Conservation (phyloP, 2,329 filamentous ascomycete genomes). For the Fusarium solani-melongenae region DNA sequence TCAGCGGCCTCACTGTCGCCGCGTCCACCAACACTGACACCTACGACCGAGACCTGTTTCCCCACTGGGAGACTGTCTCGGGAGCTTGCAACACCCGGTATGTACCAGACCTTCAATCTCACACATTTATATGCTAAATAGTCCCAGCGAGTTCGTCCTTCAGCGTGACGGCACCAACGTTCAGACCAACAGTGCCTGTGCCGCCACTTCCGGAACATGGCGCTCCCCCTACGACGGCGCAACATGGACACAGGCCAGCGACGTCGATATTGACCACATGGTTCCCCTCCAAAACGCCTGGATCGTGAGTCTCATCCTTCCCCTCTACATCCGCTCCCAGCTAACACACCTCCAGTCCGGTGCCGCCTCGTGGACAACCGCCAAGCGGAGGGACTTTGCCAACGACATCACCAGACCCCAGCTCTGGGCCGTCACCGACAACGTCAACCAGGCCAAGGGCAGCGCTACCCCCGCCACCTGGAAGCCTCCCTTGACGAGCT, state of each 20-base stretch:
- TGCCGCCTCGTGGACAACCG: conserved; percentile 77
- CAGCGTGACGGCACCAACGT: conserved; percentile 76
- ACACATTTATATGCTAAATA: conserved; percentile 10
- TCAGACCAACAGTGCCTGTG: conserved; percentile 67
- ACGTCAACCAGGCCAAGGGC: conserved; percentile 79
- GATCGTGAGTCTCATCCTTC: conserved; percentile 62
- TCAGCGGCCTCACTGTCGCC: conserved; percentile 68
- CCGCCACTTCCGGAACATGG: conserved; percentile 75
- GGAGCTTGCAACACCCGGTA: conserved; percentile 77
- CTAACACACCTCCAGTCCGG: conserved; percentile 65
- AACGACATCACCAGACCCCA: conserved; percentile 83
- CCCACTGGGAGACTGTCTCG: conserved; percentile 74
- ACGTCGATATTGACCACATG: conserved; percentile 86
- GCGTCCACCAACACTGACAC: conserved; percentile 63
- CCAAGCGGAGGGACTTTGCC: conserved; percentile 74
- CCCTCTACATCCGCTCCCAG: background rate
- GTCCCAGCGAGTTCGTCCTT: conserved; percentile 15
- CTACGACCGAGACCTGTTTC: conserved; percentile 76
- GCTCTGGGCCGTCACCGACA: conserved; percentile 82
- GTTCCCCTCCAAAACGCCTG: conserved; percentile 85
- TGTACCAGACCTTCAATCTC: background rate
- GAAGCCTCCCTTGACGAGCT: conserved; percentile 76
- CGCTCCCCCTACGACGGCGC: conserved; percentile 78
- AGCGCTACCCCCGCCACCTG: conserved; percentile 79
- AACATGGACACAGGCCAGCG: conserved; percentile 73